Evolutionary conservation across 441 rosid genomes (phyloP), one percentile per base, ranked within the genome.

Genomic region (Adansonia grandidieri): DNA sequence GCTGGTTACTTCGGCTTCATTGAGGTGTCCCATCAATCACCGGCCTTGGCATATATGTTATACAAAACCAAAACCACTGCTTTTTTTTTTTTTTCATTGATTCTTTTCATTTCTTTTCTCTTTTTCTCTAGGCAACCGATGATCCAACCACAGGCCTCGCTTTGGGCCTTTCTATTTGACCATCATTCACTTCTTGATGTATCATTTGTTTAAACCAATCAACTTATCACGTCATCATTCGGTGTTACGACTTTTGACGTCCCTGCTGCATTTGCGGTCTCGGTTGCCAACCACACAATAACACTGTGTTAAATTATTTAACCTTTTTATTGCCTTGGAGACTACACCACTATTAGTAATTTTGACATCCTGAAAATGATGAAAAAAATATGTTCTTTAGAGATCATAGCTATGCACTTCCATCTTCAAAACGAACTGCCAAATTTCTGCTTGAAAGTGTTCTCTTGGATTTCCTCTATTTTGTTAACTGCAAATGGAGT

Each of bases 101-200:
- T 17, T 6, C 19, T 54, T 17, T 7, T 5, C 15, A 13, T 50
- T 50, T 5, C 2, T 62, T 40, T n/a, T 45, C 56, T 44, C n/a
- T 13, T 28, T 50, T 19, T 70, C 74, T 70, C 60, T 3, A 70
- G 74, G 74, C 74, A 22, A 70, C 58, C 22, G 58, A 50, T 70
- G 74, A 57, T 57, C 37, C 20, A 3, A 42, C 37, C 22, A 13
- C 42, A 2, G 42, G 4, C 45, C 44, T 28, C 20, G 4, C 19
- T 69, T 69, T 69, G 60, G 61, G 74, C 32, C 9, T 51, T 24
- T 71, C 7, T 10, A 32, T 53, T 71, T 71, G 58, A 71, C 74
- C 74, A 71, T 13, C 40, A 1, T 71, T 53, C 48, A 53, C 11
- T 70, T 50, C 20, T 70, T 70, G 74, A 70, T 70, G 20, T 2